phyloP scores from a whole-genome alignment of 2,329 filamentous ascomycete genomes.

The Talaromyces sp. region DNA sequence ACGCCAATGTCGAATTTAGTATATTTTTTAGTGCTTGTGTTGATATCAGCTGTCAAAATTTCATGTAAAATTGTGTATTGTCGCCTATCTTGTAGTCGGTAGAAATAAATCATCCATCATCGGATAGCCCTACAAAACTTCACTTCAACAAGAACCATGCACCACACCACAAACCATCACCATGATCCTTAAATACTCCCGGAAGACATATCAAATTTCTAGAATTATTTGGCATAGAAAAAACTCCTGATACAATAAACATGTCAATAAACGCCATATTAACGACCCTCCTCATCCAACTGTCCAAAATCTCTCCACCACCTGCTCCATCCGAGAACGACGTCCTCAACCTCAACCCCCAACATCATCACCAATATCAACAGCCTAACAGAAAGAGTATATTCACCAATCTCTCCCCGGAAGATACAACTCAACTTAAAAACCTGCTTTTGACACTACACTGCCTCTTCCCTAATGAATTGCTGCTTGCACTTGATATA shows the following conservation, averaged over 20 bases:
- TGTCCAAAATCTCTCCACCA: slow-evolving; percentile 5
- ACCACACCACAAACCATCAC: not conserved
- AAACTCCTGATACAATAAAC: not conserved
- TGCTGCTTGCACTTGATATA: slow-evolving; percentile 82
- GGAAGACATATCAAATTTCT: too few species aligned
- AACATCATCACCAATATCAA: not conserved
- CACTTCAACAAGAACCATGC: not conserved
- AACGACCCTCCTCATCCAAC: slow-evolving; percentile 15
- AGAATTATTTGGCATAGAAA: too few species aligned
- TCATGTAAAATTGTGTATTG: not conserved
- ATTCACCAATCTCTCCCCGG: not conserved
- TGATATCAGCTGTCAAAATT: not conserved
- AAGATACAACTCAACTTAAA: slow-evolving; percentile 32
- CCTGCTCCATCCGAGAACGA: not conserved
- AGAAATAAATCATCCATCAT: not conserved
- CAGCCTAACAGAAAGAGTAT: slow-evolving; percentile 24
- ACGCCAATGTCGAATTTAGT: not conserved
- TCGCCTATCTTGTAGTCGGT: not conserved
- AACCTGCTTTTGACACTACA: slow-evolving; percentile 73
- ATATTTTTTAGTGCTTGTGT: not conserved
- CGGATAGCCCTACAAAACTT: not conserved
- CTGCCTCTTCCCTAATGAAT: slow-evolving; percentile 73
- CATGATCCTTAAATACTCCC: not conserved
- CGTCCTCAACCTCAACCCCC: not conserved
- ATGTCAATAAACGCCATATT: slow-evolving; percentile 7